phyloP scores from a whole-genome alignment of 192 early-diverging fungal genomes.

The Funneliformis geosporum region DNA sequence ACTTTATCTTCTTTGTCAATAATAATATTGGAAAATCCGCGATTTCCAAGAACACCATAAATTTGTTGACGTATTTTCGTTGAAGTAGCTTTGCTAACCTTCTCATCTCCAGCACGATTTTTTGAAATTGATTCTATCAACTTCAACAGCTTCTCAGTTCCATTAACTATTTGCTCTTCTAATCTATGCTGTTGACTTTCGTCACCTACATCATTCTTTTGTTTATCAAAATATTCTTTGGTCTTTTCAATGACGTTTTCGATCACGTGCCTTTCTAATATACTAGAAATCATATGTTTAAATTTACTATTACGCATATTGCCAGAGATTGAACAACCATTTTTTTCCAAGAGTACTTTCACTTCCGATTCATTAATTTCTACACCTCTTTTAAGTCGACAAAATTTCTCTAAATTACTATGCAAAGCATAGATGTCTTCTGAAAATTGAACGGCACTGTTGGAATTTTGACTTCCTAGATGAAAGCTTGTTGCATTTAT shows the following conservation, averaged over 20 bases:
- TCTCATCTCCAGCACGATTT: too few species aligned
- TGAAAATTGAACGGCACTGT: neutral
- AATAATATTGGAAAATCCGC: too few species aligned
- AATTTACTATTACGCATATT: neutral
- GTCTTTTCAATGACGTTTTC: neutral
- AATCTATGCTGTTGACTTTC: neutral
- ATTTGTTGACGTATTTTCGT: too few species aligned
- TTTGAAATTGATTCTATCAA: too few species aligned
- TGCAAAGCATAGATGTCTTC: neutral
- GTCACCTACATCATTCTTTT: too few species aligned
- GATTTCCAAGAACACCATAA: too few species aligned
- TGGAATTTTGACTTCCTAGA: slow-evolving; percentile 1
- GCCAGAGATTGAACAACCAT: neutral
- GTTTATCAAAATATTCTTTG: neutral
- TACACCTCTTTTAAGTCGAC: neutral
- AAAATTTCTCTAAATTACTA: neutral
- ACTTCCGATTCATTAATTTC: neutral
- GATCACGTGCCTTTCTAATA: neutral
- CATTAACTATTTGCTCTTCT: too few species aligned
- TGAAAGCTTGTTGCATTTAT: neutral
- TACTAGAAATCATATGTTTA: neutral
- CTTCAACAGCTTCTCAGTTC: too few species aligned
- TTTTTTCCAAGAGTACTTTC: neutral
- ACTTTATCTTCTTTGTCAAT: neutral
- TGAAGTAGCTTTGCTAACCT: too few species aligned